Conservation (phyloP, 2,329 filamentous ascomycete species). For the Diaporthe batatas region DNA sequence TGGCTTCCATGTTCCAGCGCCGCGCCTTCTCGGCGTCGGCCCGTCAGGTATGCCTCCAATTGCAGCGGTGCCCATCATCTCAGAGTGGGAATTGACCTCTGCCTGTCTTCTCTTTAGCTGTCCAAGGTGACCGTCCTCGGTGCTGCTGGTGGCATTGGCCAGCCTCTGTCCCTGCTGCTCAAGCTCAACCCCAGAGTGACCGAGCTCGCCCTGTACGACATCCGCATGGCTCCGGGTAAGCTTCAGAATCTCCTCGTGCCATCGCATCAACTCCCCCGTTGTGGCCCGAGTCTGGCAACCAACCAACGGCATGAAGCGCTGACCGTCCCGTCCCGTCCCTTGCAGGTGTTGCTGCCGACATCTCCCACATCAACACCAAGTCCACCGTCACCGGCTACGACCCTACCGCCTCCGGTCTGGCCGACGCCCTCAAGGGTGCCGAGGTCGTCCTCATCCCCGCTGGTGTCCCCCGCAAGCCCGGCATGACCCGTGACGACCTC, state of each 20-base stretch:
- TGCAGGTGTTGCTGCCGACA: slow-evolving; percentile 94
- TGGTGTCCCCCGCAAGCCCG: slow-evolving; percentile 98
- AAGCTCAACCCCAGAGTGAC: slow-evolving; percentile 98
- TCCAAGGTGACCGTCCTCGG: slow-evolving; percentile 98
- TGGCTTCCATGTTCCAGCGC: slow-evolving; percentile 77
- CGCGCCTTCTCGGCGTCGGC: slow-evolving; percentile 86
- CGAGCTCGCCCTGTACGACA: slow-evolving; percentile 97
- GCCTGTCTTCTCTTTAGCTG: slow-evolving; percentile 66
- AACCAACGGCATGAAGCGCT: slow-evolving; percentile 43
- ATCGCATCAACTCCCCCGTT: not conserved
- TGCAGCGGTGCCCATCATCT: slow-evolving; percentile 4
- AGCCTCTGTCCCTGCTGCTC: slow-evolving; percentile 95
- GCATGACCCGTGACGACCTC: slow-evolving; percentile 99
- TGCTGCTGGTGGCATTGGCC: slow-evolving; percentile 97
- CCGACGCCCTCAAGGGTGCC: slow-evolving; percentile 83
- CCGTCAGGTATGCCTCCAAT: slow-evolving; percentile 69
- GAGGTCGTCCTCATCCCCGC: slow-evolving; percentile 98
- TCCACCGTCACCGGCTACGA: slow-evolving; percentile 92
- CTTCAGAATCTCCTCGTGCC: not conserved
- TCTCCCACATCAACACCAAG: slow-evolving; percentile 99
- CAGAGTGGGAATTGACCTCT: slow-evolving; percentile 23
- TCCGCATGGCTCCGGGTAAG: slow-evolving; percentile 90
- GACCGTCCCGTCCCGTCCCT: slow-evolving; percentile 40
- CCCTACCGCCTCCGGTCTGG: slow-evolving; percentile 80
- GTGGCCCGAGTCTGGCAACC: not conserved